Evolutionary conservation across 208 protist genomes (phyloP), one percentile per base, ranked within the genome.

Genomic region (Entamoeba histolytica): DNA sequence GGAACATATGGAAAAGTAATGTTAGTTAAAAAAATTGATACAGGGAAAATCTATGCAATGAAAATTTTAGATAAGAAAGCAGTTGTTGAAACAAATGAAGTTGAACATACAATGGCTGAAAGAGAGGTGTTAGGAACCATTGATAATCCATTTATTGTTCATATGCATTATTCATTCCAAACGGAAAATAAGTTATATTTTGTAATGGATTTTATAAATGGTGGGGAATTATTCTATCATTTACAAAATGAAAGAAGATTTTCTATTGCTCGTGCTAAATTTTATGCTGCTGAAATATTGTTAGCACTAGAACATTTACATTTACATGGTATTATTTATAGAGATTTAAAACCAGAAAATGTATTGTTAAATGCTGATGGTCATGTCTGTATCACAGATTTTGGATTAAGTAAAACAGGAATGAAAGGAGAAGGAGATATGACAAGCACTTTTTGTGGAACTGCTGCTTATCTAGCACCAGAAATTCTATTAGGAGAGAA

Each of bases 401-500:
- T 95, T 78, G 94, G 94, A 49, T 52, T 95, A 8, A 50, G 91
- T n/a, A 94, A 94, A 39, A 49, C 19, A 3, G 14, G 55, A 39
- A 15, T 93, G 14, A 51, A 23, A 44, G 57, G 93, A 17, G 93
- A 23, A 19, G 92, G 23, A 44, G 49, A 94, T 57, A 51, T 8
- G 23, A 52, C 94, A 7, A 35, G 4, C 1, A 95, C 93, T 3
- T 94, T 95, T 49, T 95, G 94, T 93, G 94, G 94, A 8, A 95
- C 94, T 49, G 93, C 94, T 28, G 94, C 94, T 28, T 95, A 95
- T 91, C 19, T 92, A 49, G 97, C 98, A 1, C 97, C 98, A 12
- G 97, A 99, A 95, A 97, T 99, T 92, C 95, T 99, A 35, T 96
- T 96, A 78, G 96, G 97, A 55, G 95, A 96, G 49, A 97, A 97